Percentiles rank a stretch among this genome's conserved stretches.
Conservation (phyloP, 257 asterid genomes). For the Agastache rugosa region DNA sequence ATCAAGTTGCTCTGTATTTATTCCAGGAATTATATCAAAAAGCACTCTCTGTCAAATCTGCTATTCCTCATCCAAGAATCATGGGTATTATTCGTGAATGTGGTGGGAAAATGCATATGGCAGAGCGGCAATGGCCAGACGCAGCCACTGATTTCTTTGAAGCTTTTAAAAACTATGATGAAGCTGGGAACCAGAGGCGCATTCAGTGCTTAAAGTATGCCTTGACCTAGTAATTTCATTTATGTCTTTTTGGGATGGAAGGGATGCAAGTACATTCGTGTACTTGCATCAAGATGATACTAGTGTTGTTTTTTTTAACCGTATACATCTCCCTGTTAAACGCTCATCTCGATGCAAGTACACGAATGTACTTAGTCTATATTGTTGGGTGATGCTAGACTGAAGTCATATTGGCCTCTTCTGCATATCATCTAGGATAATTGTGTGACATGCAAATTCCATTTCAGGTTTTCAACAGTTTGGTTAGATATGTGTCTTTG, state of each 20-base stretch:
- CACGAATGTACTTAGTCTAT: not conserved
- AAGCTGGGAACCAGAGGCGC: conserved; percentile 97
- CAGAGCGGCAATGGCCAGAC: conserved; percentile 94
- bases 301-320: not conserved
- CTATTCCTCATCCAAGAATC: conserved; percentile 98
- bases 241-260: conserved; percentile 20
- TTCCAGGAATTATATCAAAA: conserved; percentile 85
- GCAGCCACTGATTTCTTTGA: conserved; percentile 99
- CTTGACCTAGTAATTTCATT: conserved; percentile 14
- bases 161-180: conserved; percentile 97
- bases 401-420: not conserved
- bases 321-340: conserved; percentile 15
- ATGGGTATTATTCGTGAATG: conserved; percentile 99
- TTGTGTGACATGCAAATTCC: not conserved
- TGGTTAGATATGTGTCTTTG: not conserved
- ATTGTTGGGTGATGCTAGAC: conserved; percentile 18
- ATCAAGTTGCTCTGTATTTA: conserved; percentile 28
- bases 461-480: not conserved
- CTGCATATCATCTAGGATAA: not conserved
- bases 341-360: not conserved
- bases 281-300: too few species aligned
- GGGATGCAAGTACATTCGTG: too few species aligned
- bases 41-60: conserved; percentile 94
- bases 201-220: conserved; percentile 94
- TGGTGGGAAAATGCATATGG: conserved; percentile 99